phyloP scores from a whole-genome alignment of 192 early-diverging fungal genomes.

The Entophlyctis luteolus region DNA sequence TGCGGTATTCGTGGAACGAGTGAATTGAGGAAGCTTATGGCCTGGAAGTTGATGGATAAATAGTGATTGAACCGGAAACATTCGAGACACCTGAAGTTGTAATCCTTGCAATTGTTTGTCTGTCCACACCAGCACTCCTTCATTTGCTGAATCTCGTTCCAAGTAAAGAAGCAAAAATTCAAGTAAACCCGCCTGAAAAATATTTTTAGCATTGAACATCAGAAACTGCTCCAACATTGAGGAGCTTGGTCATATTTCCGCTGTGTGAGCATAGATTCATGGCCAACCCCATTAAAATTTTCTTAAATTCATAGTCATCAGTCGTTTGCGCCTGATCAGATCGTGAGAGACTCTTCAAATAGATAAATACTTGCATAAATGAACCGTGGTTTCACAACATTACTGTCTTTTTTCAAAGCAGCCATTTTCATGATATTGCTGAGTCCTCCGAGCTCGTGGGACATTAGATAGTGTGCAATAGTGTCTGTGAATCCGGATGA shows the following conservation, averaged over 20 bases:
- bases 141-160: conserved; percentile 9
- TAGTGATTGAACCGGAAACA: background rate
- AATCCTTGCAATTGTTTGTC: conserved; percentile 28
- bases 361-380: too few species aligned
- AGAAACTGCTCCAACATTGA: background rate
- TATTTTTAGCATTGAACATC: background rate
- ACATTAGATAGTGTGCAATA: conserved; percentile 10
- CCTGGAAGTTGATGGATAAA: conserved; percentile 13
- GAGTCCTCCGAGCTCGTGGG: conserved; percentile 18
- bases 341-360: too few species aligned
- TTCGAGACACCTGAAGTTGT: conserved; percentile 18
- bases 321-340: background rate
- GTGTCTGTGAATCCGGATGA: conserved; percentile 8
- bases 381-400: too few species aligned
- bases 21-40: conserved; percentile 26
- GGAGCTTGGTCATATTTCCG: conserved; percentile 1
- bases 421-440: background rate
- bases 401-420: too few species aligned
- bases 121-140: conserved; percentile 26
- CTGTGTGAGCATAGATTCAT: conserved; percentile 13
- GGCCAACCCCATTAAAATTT: conserved; percentile 5
- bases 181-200: conserved; percentile 33
- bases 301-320: conserved; percentile 26
- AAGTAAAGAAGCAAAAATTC: conserved; percentile 37
- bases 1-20: conserved; percentile 27